A percentile compares a stretch with the other conserved stretches of the same genome.
These are phyloP conservation scores for Zygotorulaspora danielsina DNA, from an alignment of 805 yeast species.

Conservation along the genomic window DNA sequence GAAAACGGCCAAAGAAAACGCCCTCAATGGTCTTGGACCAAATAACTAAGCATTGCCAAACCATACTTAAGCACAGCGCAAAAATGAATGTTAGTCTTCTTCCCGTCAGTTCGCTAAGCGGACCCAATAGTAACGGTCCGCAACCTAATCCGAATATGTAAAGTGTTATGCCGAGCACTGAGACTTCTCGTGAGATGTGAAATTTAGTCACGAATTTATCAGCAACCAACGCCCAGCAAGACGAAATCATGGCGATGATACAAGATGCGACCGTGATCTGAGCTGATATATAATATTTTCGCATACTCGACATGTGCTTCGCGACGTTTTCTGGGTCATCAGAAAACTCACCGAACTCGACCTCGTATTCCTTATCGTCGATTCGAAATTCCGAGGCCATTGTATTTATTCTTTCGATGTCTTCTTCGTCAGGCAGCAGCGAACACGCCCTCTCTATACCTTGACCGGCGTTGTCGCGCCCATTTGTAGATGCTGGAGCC, in stretches of 20 bases:
- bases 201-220: conserved; percentile 46
- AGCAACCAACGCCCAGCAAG: conserved; percentile 61
- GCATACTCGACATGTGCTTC: conserved; percentile 38
- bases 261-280: conserved; percentile 53
- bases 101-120: conserved; percentile 65
- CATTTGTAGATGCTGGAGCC: too few species aligned
- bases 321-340: conserved; percentile 35
- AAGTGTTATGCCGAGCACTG: conserved; percentile 55
- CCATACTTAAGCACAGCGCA: conserved; percentile 54
- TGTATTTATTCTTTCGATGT: background rate
- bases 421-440: conserved; percentile 8
- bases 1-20: conserved; percentile 57
- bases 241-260: conserved; percentile 64
- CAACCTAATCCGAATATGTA: conserved; percentile 68
- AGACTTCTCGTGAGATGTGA: conserved; percentile 51
- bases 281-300: conserved; percentile 55
- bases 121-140: conserved; percentile 63
- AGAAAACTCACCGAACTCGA: conserved; percentile 21
- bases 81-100: conserved; percentile 56
- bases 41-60: conserved; percentile 53
- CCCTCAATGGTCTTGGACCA: conserved; percentile 60
- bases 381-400: conserved; percentile 1
- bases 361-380: conserved; percentile 28
- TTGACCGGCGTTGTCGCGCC: too few species aligned
- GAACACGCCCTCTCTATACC: background rate